Evolutionary conservation across 2,329 filamentous ascomycete species (phyloP).

Genomic region (Lecanicillium sp.): DNA sequence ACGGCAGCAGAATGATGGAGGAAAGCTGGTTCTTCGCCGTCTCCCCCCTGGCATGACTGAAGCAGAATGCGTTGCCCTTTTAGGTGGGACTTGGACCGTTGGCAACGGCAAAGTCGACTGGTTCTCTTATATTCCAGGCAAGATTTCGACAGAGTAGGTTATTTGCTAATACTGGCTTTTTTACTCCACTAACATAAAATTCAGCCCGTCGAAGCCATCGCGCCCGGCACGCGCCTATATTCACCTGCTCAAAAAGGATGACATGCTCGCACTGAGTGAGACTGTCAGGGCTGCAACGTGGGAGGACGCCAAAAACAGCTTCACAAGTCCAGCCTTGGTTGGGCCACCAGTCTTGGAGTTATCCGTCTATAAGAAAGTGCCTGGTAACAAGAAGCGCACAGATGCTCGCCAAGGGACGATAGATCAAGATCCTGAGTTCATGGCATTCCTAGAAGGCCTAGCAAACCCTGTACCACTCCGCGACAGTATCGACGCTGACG

Average conservation of each 20-base stretch:
- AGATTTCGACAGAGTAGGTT: slow-evolving; percentile 75
- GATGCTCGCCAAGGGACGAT: slow-evolving; percentile 91
- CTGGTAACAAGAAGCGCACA: slow-evolving; percentile 64
- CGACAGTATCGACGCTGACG: slow-evolving; percentile 37
- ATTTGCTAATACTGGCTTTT: slow-evolving; percentile 15
- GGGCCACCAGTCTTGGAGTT: slow-evolving; percentile 77
- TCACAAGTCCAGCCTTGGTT: slow-evolving; percentile 64
- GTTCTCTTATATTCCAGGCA: slow-evolving; percentile 60
- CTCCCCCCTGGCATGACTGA: slow-evolving; percentile 81
- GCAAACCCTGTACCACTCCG: slow-evolving; percentile 59
- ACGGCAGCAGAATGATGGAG: slow-evolving; percentile 51
- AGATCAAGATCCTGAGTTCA: slow-evolving; percentile 93
- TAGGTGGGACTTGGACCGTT: slow-evolving; percentile 76
- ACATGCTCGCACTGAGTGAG: slow-evolving; percentile 63
- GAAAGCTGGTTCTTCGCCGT: slow-evolving; percentile 80
- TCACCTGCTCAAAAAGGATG: slow-evolving; percentile 66
- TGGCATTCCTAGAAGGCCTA: slow-evolving; percentile 81
- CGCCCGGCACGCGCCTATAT: slow-evolving; percentile 75
- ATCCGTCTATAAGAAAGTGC: slow-evolving; percentile 76
- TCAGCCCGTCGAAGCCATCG: slow-evolving; percentile 73
- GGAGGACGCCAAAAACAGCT: slow-evolving; percentile 75
- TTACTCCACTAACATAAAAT: not conserved
- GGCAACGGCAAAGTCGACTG: slow-evolving; percentile 83
- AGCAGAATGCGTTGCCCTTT: slow-evolving; percentile 62
- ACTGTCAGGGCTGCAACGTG: slow-evolving; percentile 64